These are phyloP conservation scores for Penicillium sp. DNA, from an alignment of 2,329 filamentous ascomycete genomes.

Conservation along the genomic window DNA sequence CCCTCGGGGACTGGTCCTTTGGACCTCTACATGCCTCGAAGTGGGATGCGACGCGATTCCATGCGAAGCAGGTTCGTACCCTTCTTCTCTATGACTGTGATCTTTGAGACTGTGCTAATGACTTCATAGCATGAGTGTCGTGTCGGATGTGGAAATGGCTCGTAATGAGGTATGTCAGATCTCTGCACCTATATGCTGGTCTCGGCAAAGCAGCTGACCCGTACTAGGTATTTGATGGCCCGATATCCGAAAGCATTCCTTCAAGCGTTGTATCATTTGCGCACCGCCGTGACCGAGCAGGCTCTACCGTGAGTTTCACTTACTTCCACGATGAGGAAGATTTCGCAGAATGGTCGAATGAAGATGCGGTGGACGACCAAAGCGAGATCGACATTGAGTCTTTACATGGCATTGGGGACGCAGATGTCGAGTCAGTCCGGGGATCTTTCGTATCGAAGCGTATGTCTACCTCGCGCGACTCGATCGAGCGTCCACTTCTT, in stretches of 20 bases:
- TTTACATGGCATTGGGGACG: slow-evolving; percentile 39
- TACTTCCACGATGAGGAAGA: slow-evolving; percentile 76
- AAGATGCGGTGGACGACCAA: slow-evolving; percentile 45
- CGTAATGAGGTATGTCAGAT: slow-evolving; percentile 71
- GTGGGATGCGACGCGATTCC: slow-evolving; percentile 34
- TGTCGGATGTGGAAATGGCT: slow-evolving; percentile 98
- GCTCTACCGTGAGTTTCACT: slow-evolving; percentile 83
- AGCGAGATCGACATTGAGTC: slow-evolving; percentile 45
- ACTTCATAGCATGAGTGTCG: slow-evolving; percentile 61
- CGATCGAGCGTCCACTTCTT: slow-evolving; percentile 59
- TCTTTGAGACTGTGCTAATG: slow-evolving; percentile 16
- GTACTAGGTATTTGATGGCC: slow-evolving; percentile 73
- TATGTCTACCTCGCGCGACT: slow-evolving; percentile 41
- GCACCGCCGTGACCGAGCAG: slow-evolving; percentile 73
- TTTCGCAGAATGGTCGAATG: slow-evolving; percentile 48
- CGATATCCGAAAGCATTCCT: slow-evolving; percentile 91
- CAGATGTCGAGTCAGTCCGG: slow-evolving; percentile 36
- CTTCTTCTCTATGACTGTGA: background rate
- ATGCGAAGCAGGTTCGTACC: slow-evolving; percentile 38
- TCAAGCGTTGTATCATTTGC: slow-evolving; percentile 89
- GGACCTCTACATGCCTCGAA: slow-evolving; percentile 22
- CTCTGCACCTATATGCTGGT: background rate
- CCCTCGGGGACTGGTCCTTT: slow-evolving; percentile 22
- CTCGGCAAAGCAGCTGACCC: slow-evolving; percentile 2
- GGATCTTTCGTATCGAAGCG: slow-evolving; percentile 33